Conservation (phyloP, 345 rosid genomes). For the Lepidium africanum region DNA sequence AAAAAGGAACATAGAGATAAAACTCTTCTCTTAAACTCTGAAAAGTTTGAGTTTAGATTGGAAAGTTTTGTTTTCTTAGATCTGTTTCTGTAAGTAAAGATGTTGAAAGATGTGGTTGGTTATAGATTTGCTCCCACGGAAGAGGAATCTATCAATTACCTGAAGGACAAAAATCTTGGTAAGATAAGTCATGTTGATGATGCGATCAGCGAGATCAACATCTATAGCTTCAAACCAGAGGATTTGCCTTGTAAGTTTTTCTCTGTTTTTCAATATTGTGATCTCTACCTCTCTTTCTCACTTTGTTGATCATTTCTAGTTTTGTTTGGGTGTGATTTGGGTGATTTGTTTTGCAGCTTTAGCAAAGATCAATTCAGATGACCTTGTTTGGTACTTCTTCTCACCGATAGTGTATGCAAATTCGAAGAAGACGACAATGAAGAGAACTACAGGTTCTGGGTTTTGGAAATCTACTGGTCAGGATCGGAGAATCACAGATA, state of each 20-base stretch:
- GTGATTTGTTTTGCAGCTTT: no score
- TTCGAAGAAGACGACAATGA: not conserved
- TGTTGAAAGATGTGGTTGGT: conserved; percentile 2
- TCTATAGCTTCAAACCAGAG: conserved; percentile 19
- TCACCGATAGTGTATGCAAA: not conserved
- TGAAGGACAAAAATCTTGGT: conserved; percentile 14
- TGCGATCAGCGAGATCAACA: conserved; percentile 12
- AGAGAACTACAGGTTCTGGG: conserved; percentile 30
- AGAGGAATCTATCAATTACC: conserved; percentile 16
- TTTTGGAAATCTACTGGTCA: conserved; percentile 39
- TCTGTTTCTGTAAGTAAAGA: not conserved
- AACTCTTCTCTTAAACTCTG: no score
- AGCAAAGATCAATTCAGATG: no score
- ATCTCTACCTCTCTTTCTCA: not conserved
- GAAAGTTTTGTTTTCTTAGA: no score
- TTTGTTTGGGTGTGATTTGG: not conserved
- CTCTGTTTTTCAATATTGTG: no score
- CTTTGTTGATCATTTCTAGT: not conserved
- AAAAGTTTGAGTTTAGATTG: no score
- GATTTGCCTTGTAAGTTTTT: conserved; percentile 30
- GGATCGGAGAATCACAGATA: not conserved
- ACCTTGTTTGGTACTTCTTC: no score
- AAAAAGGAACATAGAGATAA: no score
- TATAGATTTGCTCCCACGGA: conserved; percentile 21
- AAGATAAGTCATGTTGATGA: conserved; percentile 4